A percentile compares a stretch with the other conserved stretches of the same genome.
Evolutionary conservation across 768 basidiomycete species (phyloP).

Genomic region (Cyathus striatus): DNA sequence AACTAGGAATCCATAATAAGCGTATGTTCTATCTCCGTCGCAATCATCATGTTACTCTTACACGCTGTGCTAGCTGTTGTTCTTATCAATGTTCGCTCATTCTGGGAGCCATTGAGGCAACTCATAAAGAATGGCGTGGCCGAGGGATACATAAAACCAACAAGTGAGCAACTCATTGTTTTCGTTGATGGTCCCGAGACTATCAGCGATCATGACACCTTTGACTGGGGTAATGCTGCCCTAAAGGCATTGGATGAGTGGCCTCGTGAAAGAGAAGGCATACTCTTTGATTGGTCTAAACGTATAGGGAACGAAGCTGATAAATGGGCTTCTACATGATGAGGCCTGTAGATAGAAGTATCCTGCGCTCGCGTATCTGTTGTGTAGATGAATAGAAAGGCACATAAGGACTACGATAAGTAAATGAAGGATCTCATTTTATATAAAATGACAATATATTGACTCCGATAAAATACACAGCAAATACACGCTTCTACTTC

Average conservation of each 20-base stretch:
- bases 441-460: background rate
- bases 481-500: background rate
- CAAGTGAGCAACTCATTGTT: constrained; percentile 55
- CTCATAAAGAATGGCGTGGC: constrained; percentile 64
- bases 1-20: constrained; percentile 82
- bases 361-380: no score
- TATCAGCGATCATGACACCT: constrained; percentile 45
- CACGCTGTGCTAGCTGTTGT: constrained; percentile 55
- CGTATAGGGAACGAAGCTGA: constrained; percentile 19
- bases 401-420: no score
- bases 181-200: constrained; percentile 74
- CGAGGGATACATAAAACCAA: constrained; percentile 69
- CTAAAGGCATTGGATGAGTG: constrained; percentile 61
- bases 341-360: background rate
- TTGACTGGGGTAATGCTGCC: constrained; percentile 76
- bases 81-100: constrained; percentile 79
- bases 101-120: constrained; percentile 77
- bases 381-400: no score
- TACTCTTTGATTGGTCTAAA: constrained; percentile 48
- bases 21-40: constrained; percentile 38
- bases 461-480: background rate
- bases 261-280: constrained; percentile 25
- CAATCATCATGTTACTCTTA: background rate
- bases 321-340: constrained; percentile 10
- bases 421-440: no score